phyloP scores from a whole-genome alignment of 129 eudicot genomes.

The Chrysanthemum lavandulifolium region DNA sequence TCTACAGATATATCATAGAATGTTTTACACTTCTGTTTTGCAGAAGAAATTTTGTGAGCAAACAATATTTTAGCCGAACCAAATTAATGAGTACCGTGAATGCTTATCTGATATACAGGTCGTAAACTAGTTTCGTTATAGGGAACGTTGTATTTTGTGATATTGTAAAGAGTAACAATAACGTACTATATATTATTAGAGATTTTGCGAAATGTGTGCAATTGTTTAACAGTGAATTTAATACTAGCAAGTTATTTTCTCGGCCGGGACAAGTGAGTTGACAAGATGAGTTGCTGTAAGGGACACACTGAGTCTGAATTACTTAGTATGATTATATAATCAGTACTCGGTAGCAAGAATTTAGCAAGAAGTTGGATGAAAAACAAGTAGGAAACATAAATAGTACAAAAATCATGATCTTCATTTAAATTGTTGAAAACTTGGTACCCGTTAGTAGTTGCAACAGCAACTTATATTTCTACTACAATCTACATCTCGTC shows the following conservation, averaged over 20 bases:
- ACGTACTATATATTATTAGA: too few species aligned
- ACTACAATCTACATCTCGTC: neutral
- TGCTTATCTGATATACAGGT: too few species aligned
- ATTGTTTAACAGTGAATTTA: neutral
- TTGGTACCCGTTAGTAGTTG: conserved; percentile 14
- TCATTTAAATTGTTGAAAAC: conserved; percentile 12
- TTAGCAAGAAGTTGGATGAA: conserved; percentile 13
- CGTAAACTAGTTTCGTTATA: too few species aligned
- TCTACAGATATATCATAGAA: neutral
- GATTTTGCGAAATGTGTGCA: neutral
- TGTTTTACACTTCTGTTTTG: too few species aligned
- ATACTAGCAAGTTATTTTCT: neutral
- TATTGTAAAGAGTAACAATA: too few species aligned
- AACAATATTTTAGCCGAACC: too few species aligned
- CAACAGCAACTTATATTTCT: conserved; percentile 9
- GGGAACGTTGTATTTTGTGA: too few species aligned
- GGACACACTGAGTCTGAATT: neutral
- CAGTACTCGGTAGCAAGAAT: conserved; percentile 9
- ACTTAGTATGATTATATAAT: neutral
- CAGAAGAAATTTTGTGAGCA: too few species aligned
- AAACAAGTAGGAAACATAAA: conserved; percentile 4
- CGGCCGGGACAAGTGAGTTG: too few species aligned
- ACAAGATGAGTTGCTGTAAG: neutral
- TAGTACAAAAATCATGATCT: conserved; percentile 1
- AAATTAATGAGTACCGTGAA: too few species aligned